These are phyloP conservation scores for Fusarium brachygibbosum DNA, from an alignment of 2,329 filamentous ascomycete species.

Conservation along the genomic window DNA sequence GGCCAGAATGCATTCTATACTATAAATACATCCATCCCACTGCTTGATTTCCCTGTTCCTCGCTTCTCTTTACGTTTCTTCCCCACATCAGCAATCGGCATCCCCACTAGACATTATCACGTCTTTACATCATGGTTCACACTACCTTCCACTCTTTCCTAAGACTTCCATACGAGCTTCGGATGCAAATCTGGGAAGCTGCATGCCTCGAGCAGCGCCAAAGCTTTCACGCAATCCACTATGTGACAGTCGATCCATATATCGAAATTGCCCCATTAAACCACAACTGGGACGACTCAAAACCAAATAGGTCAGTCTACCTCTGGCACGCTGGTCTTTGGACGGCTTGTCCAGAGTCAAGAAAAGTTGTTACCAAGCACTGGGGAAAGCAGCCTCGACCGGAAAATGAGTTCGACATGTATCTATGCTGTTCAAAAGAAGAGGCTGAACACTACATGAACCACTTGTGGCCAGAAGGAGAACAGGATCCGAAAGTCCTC, in stretches of 20 bases:
- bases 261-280: neutral
- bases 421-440: neutral
- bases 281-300: neutral
- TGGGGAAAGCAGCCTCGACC: neutral
- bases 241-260: neutral
- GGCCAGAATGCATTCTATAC: too few relatives aligned
- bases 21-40: too few relatives aligned
- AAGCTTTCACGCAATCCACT: neutral
- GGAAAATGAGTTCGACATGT: neutral
- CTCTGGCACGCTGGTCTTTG: neutral
- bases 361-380: neutral
- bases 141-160: neutral
- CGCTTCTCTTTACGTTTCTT: too few relatives aligned
- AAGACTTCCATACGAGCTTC: neutral
- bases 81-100: neutral
- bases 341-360: neutral
- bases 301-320: neutral
- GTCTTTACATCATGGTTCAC: neutral
- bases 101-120: neutral
- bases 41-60: too few relatives aligned
- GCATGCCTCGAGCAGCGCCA: neutral
- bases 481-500: too few relatives aligned
- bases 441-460: neutral
- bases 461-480: neutral
- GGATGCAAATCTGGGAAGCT: neutral